These are phyloP conservation scores for Apophysomyces ossiformis DNA, from an alignment of 371 early-diverging fungal genomes.

Conservation along the genomic window DNA sequence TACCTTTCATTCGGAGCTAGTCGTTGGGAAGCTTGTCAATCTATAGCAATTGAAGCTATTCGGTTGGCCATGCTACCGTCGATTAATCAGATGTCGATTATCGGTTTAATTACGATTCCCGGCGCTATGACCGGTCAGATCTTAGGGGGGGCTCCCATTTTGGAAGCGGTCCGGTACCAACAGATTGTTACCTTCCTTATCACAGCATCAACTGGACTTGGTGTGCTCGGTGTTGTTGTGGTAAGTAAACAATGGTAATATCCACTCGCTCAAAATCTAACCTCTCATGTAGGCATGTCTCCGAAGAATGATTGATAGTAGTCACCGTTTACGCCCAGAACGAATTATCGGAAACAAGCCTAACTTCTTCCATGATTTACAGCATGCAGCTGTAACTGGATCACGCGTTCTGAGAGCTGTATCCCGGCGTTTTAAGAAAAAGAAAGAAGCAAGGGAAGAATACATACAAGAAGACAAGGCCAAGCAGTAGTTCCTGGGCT, in stretches of 20 bases:
- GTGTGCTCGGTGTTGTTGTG: conserved; percentile 62
- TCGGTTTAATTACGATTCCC: conserved; percentile 85
- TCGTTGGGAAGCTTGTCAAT: conserved; percentile 80
- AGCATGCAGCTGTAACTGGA: not conserved
- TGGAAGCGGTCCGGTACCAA: conserved; percentile 79
- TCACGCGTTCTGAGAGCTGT: not conserved
- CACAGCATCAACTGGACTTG: conserved; percentile 64
- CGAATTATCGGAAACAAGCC: conserved; percentile 29
- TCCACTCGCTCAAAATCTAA: not conserved
- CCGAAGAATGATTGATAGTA: conserved; percentile 53
- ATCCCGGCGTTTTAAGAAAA: not conserved
- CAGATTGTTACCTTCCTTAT: conserved; percentile 83
- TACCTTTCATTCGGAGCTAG: conserved; percentile 79
- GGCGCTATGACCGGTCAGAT: conserved; percentile 89
- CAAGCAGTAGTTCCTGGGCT: no score
- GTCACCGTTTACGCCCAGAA: conserved; percentile 57
- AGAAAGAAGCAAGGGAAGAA: not conserved
- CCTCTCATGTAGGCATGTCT: conserved; percentile 42
- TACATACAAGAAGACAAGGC: not conserved
- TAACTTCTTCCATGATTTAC: not conserved
- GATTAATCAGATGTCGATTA: conserved; percentile 82
- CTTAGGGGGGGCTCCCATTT: conserved; percentile 78
- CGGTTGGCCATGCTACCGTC: conserved; percentile 78
- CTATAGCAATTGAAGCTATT: conserved; percentile 74
- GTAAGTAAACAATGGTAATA: conserved; percentile 24